Base-by-base conservation (phyloP, 2,329 filamentous ascomycete genomes). In the Alternaria incomplexa region DNA sequence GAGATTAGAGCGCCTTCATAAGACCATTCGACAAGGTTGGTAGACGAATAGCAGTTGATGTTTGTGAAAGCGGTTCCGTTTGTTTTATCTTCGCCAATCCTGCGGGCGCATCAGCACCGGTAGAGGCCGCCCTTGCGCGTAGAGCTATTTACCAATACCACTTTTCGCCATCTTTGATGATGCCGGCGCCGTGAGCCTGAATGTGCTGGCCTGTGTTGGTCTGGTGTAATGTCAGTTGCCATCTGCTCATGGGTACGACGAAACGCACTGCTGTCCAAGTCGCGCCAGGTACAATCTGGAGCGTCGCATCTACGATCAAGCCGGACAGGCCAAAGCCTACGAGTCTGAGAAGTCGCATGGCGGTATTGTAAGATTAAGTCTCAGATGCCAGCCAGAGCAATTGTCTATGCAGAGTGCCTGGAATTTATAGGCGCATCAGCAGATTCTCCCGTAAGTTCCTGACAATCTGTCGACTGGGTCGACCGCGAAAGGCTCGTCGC, bases 1-100 rank as follows among this genome's bases (percentile, higher is more conserved):
- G 86, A 86, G 2, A 92, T 80, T 0, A 91, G 80, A 0, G 87
- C 85, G 12, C 86, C 86, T 32, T 85, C 86, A 61, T 87, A 88
- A 0, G 81, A 86, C 90, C 90, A 91, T 66, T 89, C 83, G 0
- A 90, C 85, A 0, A 91, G 82, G 74, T 91, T 82, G 12, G 81
- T 82, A 13, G 87, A 89, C 0, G 86, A 87, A 76, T 91, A 91
- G 78, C 89, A 91, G 74, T 90, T 91, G 68, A 91, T 81, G 55
- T 88, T 88, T 62, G 87, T 85, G 75, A 91, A 91, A 0, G 82
- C 78, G 1, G 81, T 84, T 23, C 89, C 88, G n/a, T 85, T 79
- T 1, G 87, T 86, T 48, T 91, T 91, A 79, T 91, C 89, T 74
- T 92, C 90, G 15, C 90, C 90, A 32, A 91, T 86, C 79, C 89